These are phyloP conservation scores for Mycena olivaceomarginata DNA, from an alignment of 768 basidiomycete species.

Conservation along the genomic window DNA sequence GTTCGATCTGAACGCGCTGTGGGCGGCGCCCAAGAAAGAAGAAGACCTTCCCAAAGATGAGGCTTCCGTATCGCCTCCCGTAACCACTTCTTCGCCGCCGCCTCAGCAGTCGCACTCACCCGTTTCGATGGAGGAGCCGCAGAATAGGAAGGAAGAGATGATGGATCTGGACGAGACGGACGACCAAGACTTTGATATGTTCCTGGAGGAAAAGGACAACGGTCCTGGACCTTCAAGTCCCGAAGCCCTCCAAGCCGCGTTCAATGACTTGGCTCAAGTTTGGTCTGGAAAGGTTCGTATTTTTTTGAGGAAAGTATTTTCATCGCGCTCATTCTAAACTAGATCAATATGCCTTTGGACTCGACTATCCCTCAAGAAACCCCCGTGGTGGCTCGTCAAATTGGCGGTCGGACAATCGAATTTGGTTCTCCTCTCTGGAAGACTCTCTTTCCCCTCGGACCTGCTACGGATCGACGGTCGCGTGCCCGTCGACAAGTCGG, in stretches of 20 bases:
- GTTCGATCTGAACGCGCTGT: slow-evolving; percentile 85
- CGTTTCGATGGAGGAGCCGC: slow-evolving; percentile 49
- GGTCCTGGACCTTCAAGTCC: slow-evolving; percentile 59
- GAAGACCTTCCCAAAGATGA: slow-evolving; percentile 45
- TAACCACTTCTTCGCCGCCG: slow-evolving; percentile 30
- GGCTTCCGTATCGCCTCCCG: slow-evolving; percentile 40
- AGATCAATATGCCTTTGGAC: slow-evolving; percentile 91
- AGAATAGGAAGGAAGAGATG: slow-evolving; percentile 61
- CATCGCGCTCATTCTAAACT: slow-evolving; percentile 22
- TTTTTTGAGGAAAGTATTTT: not conserved
- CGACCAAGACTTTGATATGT: slow-evolving; percentile 93
- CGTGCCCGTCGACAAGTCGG: slow-evolving; percentile 84
- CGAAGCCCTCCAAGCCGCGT: slow-evolving; percentile 67
- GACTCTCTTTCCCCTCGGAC: slow-evolving; percentile 84
- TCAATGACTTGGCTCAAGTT: slow-evolving; percentile 76
- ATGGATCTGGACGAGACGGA: slow-evolving; percentile 74
- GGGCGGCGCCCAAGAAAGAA: slow-evolving; percentile 69
- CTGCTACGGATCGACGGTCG: slow-evolving; percentile 89
- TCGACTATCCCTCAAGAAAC: slow-evolving; percentile 81
- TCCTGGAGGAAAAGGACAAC: slow-evolving; percentile 79
- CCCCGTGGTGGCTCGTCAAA: slow-evolving; percentile 81
- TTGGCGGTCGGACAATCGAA: slow-evolving; percentile 83
- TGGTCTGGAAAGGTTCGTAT: slow-evolving; percentile 85
- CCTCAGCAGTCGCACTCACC: slow-evolving; percentile 49
- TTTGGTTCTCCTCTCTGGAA: slow-evolving; percentile 81